Conservation (phyloP, 495 filamentous ascomycete genomes). For the Halenospora varia region DNA sequence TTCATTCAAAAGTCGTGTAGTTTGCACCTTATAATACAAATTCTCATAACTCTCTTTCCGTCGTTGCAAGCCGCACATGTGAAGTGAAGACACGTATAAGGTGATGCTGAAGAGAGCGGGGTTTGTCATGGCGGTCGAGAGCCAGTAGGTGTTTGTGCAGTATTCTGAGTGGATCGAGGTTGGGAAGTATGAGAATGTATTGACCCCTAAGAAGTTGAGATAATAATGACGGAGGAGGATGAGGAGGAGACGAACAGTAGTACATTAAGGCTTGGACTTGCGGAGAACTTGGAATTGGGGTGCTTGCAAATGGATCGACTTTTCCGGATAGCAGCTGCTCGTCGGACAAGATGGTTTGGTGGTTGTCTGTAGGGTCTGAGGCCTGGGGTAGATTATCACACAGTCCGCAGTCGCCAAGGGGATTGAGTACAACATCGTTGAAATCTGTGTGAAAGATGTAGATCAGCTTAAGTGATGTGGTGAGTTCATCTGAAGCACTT, state of each 20-base stretch:
- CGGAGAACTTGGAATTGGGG: background rate
- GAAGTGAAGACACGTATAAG: constrained; percentile 12
- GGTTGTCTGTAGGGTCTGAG: background rate
- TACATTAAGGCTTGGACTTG: background rate
- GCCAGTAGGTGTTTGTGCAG: constrained; percentile 18
- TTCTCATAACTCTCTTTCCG: constrained; percentile 6
- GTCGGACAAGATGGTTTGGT: constrained; percentile 2
- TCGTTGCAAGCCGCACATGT: background rate
- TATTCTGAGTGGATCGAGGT: constrained; percentile 17
- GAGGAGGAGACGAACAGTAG: background rate
- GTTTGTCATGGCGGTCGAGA: constrained; percentile 9
- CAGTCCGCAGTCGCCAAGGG: constrained; percentile 14
- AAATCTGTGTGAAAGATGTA: too few relatives aligned
- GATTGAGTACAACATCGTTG: too few relatives aligned
- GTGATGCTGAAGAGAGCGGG: constrained; percentile 15
- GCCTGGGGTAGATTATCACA: constrained; percentile 5
- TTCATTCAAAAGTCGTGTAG: constrained; percentile 11
- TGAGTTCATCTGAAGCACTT: too few relatives aligned
- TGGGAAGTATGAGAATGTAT: constrained; percentile 9
- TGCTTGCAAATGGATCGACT: background rate
- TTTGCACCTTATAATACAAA: constrained; percentile 14
- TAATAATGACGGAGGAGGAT: too few relatives aligned
- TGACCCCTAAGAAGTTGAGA: constrained; percentile 9
- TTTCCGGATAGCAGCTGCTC: background rate
- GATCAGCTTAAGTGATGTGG: too few relatives aligned